Conservation (phyloP, 148 eudicot genomes). For the Fagopyrum homotropicum region DNA sequence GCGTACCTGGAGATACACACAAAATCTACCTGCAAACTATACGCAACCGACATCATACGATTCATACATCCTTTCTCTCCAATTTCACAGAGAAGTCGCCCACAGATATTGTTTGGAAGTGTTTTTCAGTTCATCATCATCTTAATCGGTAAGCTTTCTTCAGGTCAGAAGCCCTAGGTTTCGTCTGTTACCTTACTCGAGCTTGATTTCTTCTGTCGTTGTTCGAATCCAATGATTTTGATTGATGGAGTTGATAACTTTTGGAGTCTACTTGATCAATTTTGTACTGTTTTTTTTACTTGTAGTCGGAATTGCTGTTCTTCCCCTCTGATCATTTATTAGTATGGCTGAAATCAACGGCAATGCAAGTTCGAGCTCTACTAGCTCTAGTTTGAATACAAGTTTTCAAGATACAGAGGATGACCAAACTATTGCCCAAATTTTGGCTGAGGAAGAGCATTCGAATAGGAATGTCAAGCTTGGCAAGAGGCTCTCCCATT, state of each 20-base stretch:
- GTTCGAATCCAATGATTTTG: not conserved
- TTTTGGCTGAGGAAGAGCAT: constrained; percentile 45
- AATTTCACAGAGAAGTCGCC: not conserved
- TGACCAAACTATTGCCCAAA: constrained; percentile 55
- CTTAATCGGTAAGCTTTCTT: not conserved
- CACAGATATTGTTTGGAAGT: not conserved
- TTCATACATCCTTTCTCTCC: not conserved
- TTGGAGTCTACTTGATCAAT: not conserved
- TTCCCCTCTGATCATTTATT: not conserved
- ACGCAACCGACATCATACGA: not conserved
- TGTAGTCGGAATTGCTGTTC: constrained; percentile 10
- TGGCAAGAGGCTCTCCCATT: constrained; percentile 64
- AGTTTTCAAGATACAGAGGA: constrained; percentile 57
- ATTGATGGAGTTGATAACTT: not conserved
- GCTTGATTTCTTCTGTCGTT: not conserved
- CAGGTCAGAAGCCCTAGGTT: not conserved
- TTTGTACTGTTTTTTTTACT: not conserved
- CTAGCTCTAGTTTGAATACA: constrained; percentile 56
- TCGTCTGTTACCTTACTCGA: not conserved
- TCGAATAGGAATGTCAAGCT: constrained; percentile 29
- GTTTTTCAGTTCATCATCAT: not conserved
- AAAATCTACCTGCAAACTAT: not conserved
- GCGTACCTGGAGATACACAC: not conserved
- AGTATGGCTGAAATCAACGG: constrained; percentile 29
- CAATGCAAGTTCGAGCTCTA: constrained; percentile 51